Conservation (phyloP, 148 eudicot genomes). For the Chenopodium suecicum region DNA sequence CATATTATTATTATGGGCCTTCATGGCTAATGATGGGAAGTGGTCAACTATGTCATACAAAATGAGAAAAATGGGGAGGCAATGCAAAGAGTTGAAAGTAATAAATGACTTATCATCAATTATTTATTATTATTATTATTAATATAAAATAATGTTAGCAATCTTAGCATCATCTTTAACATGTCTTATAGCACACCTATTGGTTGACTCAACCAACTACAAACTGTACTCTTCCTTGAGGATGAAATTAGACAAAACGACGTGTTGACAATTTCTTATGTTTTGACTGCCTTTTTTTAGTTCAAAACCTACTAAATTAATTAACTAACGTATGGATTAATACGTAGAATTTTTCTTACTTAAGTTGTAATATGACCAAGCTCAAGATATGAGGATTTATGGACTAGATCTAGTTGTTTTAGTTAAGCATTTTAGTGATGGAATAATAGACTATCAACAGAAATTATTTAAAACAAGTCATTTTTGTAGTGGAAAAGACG, state of each 20-base stretch:
- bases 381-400: background rate
- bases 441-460: no score
- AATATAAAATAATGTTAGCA: background rate
- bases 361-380: background rate
- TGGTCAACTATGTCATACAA: constrained; percentile 20
- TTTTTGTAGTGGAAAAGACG: no score
- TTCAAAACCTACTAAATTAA: constrained; percentile 11
- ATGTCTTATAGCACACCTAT: constrained; percentile 13
- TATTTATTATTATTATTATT: background rate
- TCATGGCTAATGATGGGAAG: background rate
- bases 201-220: constrained; percentile 31
- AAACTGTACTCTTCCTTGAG: background rate
- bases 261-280: constrained; percentile 26
- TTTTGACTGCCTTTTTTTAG: background rate
- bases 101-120: background rate
- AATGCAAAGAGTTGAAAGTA: background rate
- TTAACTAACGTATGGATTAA: background rate
- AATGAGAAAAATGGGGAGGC: background rate
- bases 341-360: background rate
- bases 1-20: no score
- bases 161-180: background rate
- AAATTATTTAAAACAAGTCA: no score
- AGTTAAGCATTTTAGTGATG: background rate
- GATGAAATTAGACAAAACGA: constrained; percentile 17
- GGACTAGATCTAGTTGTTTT: background rate